Conservation (phyloP, 73 alveolate species). For the Paraurostyla sp. region DNA sequence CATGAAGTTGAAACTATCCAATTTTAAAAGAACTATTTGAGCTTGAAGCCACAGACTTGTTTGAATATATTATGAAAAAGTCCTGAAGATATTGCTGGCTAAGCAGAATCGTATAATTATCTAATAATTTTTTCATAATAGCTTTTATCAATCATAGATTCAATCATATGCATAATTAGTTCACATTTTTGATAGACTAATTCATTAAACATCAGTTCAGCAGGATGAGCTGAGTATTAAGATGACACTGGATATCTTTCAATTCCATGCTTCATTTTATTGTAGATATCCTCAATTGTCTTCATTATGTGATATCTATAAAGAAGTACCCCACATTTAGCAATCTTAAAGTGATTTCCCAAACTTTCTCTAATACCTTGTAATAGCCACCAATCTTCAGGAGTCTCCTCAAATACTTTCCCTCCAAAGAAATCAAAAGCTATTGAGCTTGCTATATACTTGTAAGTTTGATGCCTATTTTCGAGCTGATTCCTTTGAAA, state of each 20-base stretch:
- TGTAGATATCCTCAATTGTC: slow-evolving; percentile 45
- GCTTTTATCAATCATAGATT: slow-evolving; percentile 63
- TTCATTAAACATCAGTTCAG: slow-evolving; percentile 50
- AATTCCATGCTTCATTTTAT: slow-evolving; percentile 54
- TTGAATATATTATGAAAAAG: slow-evolving; percentile 55
- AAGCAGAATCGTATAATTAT: background rate
- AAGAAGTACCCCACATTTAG: slow-evolving; percentile 59
- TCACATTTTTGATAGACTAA: slow-evolving; percentile 58
- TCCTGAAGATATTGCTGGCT: slow-evolving; percentile 13
- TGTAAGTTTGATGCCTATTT: slow-evolving; percentile 50
- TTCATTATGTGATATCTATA: slow-evolving; percentile 61
- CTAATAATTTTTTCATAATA: slow-evolving; percentile 59
- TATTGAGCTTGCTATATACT: slow-evolving; percentile 28
- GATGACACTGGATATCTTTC: slow-evolving; percentile 68
- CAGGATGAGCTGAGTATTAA: slow-evolving; percentile 48
- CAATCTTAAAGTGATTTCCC: slow-evolving; percentile 55
- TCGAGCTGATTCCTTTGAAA: slow-evolving; percentile 56
- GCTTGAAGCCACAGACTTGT: slow-evolving; percentile 54
- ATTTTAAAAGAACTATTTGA: slow-evolving; percentile 61
- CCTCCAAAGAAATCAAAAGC: slow-evolving; percentile 69
- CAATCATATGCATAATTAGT: slow-evolving; percentile 75
- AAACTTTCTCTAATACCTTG: slow-evolving; percentile 65
- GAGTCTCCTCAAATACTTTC: slow-evolving; percentile 18
- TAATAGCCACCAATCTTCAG: slow-evolving; percentile 71
- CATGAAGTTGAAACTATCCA: slow-evolving; percentile 74